Conservation (phyloP, 2,329 filamentous ascomycete genomes). For the Aureobasidium sp. region DNA sequence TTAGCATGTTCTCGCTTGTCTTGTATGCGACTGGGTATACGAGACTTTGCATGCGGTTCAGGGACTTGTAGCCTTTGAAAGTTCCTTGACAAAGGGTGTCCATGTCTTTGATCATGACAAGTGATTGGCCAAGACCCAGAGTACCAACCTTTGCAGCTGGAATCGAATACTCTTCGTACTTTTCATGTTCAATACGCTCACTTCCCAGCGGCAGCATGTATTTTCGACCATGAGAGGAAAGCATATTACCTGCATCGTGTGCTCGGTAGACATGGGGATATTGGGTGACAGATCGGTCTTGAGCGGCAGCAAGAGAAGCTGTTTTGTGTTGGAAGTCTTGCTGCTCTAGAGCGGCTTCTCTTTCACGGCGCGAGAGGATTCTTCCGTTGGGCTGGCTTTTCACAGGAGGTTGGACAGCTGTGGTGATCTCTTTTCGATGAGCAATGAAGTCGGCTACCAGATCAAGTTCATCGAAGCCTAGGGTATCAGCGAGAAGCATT, state of each 20-base stretch:
- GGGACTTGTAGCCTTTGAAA: slow-evolving; percentile 84
- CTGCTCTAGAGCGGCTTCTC: slow-evolving; percentile 68
- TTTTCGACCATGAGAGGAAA: slow-evolving; percentile 71
- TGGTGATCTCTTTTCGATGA: slow-evolving; percentile 62
- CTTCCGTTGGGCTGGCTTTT: slow-evolving; percentile 37
- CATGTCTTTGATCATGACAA: slow-evolving; percentile 72
- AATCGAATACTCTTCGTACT: slow-evolving; percentile 84
- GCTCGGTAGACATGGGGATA: slow-evolving; percentile 93
- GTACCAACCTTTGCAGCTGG: slow-evolving; percentile 75
- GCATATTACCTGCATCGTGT: slow-evolving; percentile 75
- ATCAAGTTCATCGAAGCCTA: slow-evolving; percentile 90
- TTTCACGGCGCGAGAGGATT: slow-evolving; percentile 67
- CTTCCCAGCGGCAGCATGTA: slow-evolving; percentile 76
- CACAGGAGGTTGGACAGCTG: slow-evolving; percentile 31
- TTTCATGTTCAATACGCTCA: slow-evolving; percentile 59
- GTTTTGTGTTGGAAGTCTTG: slow-evolving; percentile 81
- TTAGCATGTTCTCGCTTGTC: slow-evolving; percentile 96
- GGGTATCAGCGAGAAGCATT: slow-evolving; percentile 76
- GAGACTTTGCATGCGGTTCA: slow-evolving; percentile 97
- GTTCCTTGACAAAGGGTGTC: slow-evolving; percentile 86
- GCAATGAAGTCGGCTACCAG: slow-evolving; percentile 86
- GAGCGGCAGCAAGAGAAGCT: slow-evolving; percentile 60
- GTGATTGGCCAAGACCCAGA: slow-evolving; percentile 62
- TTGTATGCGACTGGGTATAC: slow-evolving; percentile 93
- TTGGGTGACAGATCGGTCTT: slow-evolving; percentile 60